These are phyloP conservation scores for Notholithocarpus densiflorus DNA, from an alignment of 306 rosid genomes.

Conservation along the genomic window DNA sequence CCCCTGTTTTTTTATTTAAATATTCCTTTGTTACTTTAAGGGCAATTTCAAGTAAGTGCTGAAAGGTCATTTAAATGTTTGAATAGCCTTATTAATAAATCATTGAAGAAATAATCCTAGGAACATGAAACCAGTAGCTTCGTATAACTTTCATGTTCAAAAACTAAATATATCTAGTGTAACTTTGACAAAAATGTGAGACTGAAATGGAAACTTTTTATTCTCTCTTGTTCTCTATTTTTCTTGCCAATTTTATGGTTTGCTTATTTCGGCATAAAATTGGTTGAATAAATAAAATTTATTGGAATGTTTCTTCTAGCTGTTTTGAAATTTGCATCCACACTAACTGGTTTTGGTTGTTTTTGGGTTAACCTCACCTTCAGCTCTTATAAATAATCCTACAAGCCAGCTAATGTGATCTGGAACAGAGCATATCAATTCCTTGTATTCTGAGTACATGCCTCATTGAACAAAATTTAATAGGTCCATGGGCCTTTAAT, in stretches of 20 bases:
- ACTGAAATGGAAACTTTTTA: background rate
- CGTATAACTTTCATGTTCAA: background rate
- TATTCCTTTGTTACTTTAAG: background rate
- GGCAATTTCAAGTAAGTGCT: no score
- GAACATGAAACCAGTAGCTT: background rate
- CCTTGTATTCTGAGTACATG: background rate
- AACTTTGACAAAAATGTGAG: background rate
- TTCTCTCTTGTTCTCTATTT: background rate
- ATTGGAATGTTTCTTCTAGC: background rate
- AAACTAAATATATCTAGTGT: background rate
- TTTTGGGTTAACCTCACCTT: background rate
- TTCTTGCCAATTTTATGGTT: background rate
- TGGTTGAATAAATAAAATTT: background rate
- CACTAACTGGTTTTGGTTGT: background rate
- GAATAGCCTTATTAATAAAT: background rate
- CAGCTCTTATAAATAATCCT: background rate
- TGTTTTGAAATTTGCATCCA: background rate
- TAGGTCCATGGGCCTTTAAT: background rate
- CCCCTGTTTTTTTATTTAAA: background rate
- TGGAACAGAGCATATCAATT: background rate
- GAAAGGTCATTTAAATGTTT: no score
- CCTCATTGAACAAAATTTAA: background rate
- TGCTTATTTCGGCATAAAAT: background rate
- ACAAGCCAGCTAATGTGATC: background rate
- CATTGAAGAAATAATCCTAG: background rate